Conservation (phyloP, 202 grass and related monocot genomes). For the Panicum hallii region DNA sequence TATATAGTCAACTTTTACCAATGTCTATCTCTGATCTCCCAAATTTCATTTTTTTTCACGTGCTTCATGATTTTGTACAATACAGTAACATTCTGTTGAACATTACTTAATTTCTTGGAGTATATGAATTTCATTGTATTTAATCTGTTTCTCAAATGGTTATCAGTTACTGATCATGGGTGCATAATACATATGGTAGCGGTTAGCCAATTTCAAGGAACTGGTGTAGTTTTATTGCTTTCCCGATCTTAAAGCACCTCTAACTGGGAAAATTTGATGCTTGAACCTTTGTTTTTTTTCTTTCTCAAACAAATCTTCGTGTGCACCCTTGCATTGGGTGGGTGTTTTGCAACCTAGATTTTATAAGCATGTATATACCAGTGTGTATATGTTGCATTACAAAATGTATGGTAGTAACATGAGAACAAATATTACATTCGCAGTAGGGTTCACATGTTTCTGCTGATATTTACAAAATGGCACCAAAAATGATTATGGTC, state of each 20-base stretch:
- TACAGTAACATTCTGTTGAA: neutral
- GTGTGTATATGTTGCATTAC: neutral
- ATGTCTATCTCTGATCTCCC: constrained; percentile 7
- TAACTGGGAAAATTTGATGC: neutral
- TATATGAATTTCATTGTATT: constrained; percentile 6
- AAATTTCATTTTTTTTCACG: neutral
- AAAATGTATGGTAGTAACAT: neutral
- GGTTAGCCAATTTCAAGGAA: neutral
- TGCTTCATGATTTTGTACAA: neutral
- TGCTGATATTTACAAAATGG: neutral
- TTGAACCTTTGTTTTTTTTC: neutral
- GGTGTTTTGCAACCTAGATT: neutral
- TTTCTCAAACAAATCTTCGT: neutral
- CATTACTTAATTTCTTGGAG: neutral
- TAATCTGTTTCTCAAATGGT: constrained; percentile 7
- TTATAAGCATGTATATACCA: neutral
- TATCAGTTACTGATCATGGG: neutral
- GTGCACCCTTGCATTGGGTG: neutral
- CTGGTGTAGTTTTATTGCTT: neutral
- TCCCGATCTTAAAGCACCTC: neutral
- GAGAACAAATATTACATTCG: neutral
- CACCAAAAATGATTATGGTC: neutral
- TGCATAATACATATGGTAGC: neutral
- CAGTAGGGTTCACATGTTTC: neutral
- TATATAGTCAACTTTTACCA: constrained; percentile 30